phyloP scores from a whole-genome alignment of 2,329 filamentous ascomycete species.

The Epichloe uncinata region DNA sequence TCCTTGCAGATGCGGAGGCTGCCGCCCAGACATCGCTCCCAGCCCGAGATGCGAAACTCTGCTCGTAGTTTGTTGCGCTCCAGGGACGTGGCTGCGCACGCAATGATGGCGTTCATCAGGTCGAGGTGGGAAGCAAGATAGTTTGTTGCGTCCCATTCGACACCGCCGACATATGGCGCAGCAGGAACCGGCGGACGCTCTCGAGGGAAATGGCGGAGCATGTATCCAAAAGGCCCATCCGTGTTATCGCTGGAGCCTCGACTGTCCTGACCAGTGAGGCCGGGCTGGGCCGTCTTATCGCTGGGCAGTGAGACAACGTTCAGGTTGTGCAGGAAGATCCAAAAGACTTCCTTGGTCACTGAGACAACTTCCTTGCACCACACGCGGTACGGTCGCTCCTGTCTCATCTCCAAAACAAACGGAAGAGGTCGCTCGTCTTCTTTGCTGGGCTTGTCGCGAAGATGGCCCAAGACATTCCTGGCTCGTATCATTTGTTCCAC shows the following conservation, averaged over 20 bases:
- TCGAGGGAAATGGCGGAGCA: conserved; percentile 63
- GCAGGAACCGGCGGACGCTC: conserved; percentile 84
- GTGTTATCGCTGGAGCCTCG: conserved; percentile 5
- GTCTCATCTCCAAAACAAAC: conserved; percentile 83
- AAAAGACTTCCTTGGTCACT: conserved; percentile 96
- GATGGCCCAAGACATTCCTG: conserved; percentile 59
- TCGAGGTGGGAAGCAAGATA: conserved; percentile 89
- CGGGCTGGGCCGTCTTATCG: conserved; percentile 18
- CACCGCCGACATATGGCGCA: conserved; percentile 89
- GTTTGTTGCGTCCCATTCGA: conserved; percentile 98
- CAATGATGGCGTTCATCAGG: conserved; percentile 79
- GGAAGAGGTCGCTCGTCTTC: conserved; percentile 65
- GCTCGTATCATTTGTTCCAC: conserved; percentile 56
- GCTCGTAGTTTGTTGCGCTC: conserved; percentile 69
- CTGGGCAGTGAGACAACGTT: conserved; percentile 65
- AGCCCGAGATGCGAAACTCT: conserved; percentile 70
- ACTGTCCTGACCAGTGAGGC: conserved; percentile 4
- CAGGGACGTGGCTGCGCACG: conserved; percentile 55
- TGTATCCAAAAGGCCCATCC: conserved; percentile 42
- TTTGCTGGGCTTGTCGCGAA: conserved; percentile 64
- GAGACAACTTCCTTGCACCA: conserved; percentile 90
- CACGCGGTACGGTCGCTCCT: conserved; percentile 74
- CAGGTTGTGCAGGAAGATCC: conserved; percentile 93
- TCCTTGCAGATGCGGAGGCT: conserved; percentile 88
- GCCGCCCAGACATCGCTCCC: conserved; percentile 78